These are phyloP conservation scores for Coprinopsis sp. DNA, from an alignment of 768 basidiomycete species.

Conservation along the genomic window DNA sequence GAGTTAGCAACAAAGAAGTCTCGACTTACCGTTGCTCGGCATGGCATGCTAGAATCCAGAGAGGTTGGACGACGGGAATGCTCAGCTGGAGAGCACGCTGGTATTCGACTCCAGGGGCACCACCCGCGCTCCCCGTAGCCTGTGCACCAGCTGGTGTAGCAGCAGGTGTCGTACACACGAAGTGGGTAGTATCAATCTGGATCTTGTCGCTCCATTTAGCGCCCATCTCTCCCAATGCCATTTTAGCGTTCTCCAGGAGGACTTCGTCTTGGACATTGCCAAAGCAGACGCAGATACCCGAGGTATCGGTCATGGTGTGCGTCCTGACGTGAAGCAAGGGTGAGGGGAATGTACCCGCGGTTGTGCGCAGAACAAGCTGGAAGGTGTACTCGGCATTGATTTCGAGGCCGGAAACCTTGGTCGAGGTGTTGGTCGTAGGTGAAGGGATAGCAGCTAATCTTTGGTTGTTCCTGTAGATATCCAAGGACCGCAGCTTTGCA, in stretches of 20 bases:
- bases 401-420: conserved; percentile 81
- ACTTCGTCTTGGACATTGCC: conserved; percentile 78
- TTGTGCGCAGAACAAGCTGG: conserved; percentile 90
- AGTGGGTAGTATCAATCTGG: conserved; percentile 97
- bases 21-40: conserved; percentile 69
- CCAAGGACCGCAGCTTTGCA: conserved; percentile 80
- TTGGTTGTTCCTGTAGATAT: conserved; percentile 90
- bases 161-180: conserved; percentile 90
- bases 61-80: conserved; percentile 91
- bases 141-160: conserved; percentile 56
- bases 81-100: conserved; percentile 92
- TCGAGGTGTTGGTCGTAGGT: conserved; percentile 78
- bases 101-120: conserved; percentile 80
- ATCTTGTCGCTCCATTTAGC: conserved; percentile 91
- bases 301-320: conserved; percentile 93
- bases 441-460: conserved; percentile 84
- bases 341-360: conserved; percentile 86
- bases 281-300: conserved; percentile 92
- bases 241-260: conserved; percentile 75
- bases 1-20: neutral
- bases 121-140: conserved; percentile 45
- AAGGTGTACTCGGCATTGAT: conserved; percentile 86
- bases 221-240: conserved; percentile 77
- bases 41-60: conserved; percentile 91
- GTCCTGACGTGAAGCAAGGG: conserved; percentile 81